phyloP scores from a whole-genome alignment of 2,329 filamentous ascomycete genomes.

The Penicillium sp. region DNA sequence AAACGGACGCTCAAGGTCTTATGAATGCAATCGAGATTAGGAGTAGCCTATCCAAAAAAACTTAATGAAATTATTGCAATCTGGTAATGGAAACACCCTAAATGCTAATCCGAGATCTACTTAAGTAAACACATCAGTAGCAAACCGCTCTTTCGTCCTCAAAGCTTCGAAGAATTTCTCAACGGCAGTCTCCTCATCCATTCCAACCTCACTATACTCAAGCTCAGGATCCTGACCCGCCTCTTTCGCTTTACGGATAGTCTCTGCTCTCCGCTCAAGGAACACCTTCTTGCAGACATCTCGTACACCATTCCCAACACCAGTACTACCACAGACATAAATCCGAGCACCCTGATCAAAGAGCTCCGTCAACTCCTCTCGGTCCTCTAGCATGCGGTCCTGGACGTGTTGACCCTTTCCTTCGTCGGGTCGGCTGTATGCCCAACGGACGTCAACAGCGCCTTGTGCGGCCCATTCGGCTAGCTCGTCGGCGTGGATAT shows the following conservation, averaged over 20 bases:
- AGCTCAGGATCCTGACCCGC: conserved; percentile 34
- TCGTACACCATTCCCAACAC: conserved; percentile 51
- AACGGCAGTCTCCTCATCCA: conserved; percentile 28
- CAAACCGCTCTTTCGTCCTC: conserved; percentile 53
- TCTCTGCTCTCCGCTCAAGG: conserved; percentile 25
- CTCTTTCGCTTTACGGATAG: conserved; percentile 36
- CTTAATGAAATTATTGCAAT: not conserved
- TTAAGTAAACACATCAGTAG: conserved; percentile 58
- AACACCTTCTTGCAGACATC: conserved; percentile 39
- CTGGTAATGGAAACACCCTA: not conserved
- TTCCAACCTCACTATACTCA: conserved; percentile 8
- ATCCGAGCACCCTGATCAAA: conserved; percentile 54
- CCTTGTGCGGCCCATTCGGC: conserved; percentile 60
- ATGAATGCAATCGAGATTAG: too few species aligned
- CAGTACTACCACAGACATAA: conserved; percentile 63
- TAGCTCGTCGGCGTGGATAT: conserved; percentile 37
- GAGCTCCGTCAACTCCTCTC: conserved; percentile 44
- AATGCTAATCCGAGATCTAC: not conserved
- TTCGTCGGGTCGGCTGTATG: conserved; percentile 55
- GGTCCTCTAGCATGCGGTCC: conserved; percentile 51
- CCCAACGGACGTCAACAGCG: conserved; percentile 60
- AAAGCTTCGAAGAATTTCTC: conserved; percentile 29
- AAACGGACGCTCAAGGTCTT: too few species aligned
- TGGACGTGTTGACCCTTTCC: conserved; percentile 54
- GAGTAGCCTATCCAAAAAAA: not conserved